These are phyloP conservation scores for Kitagawia praeruptora DNA, from an alignment of 129 eudicot species.

Conservation along the genomic window DNA sequence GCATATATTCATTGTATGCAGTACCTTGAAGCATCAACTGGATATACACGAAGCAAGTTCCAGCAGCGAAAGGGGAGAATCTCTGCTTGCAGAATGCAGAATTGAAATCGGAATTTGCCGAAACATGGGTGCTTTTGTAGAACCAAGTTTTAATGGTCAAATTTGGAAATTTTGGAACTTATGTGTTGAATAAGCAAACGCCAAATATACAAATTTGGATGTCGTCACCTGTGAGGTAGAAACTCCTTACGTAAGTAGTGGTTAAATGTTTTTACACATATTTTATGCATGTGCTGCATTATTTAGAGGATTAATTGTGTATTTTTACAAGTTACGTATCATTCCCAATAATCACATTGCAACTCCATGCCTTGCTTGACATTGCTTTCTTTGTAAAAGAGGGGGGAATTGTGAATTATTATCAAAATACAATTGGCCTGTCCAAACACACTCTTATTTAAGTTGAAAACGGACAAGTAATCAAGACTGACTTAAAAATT, in stretches of 20 bases:
- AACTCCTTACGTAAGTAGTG: constrained; percentile 1
- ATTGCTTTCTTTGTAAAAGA: neutral
- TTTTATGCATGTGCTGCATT: too few species aligned
- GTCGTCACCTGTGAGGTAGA: constrained; percentile 96
- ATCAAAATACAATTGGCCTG: neutral
- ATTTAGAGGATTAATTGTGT: neutral
- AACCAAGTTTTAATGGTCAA: constrained; percentile 84
- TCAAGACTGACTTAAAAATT: neutral
- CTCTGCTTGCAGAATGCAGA: neutral
- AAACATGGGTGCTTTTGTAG: constrained; percentile 24
- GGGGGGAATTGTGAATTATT: neutral
- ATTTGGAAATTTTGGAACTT: constrained; percentile 90
- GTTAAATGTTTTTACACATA: too few species aligned
- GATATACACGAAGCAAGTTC: neutral
- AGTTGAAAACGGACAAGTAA: neutral
- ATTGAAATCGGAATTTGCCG: neutral
- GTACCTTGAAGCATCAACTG: constrained; percentile 5
- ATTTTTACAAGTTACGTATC: neutral
- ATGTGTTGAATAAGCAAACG: constrained; percentile 90
- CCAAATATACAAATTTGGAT: constrained; percentile 98
- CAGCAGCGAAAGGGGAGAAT: constrained; percentile 7
- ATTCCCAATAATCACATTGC: neutral
- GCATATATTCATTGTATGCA: neutral
- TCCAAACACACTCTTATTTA: neutral
- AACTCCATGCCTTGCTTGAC: neutral